Evolutionary conservation across 2,329 filamentous ascomycete genomes (phyloP), one percentile per base, ranked within the genome.

Genomic region (Hansfordia pulvinata): DNA sequence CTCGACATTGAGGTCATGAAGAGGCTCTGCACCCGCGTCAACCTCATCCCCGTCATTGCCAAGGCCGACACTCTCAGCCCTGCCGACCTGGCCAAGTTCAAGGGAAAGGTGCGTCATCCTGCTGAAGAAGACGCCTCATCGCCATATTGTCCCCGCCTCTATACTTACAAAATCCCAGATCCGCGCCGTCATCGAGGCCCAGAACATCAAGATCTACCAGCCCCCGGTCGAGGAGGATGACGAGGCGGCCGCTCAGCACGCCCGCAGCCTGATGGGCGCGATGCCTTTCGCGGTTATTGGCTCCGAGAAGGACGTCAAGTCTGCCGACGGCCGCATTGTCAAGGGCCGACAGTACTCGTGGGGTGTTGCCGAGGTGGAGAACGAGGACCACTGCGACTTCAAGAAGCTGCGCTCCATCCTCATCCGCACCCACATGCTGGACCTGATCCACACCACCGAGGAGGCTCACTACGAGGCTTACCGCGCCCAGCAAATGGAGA

Each of bases 1-100:
- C 71, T 98, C 37, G 90, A 98, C 54, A 98, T 98, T 47, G 90
- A 98, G 66, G 90, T 98, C 35, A 98, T 98, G 90, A 98, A 96
- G 76, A 80, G 90, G 52, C 73, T 98, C 38, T 93, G 84, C 69
- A 90, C 90, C 32, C 82, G 90, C 52, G 90, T 98, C 56, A 98
- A 98, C 64, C 61, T 98, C 53, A 98, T 98, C 39, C 90, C 90
- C 38, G 90, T 98, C 44, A 82, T 98, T 49, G 90, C 92, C 50
- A 98, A 98, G 75, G 90, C 90, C 36, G 90, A 98, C 55, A 98
- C 90, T 15, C 69, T 98, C 47, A 96, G 86, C 62, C 88, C 88
- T 31, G 69, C 73, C 39, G 90, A 98, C 53, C 67, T 98, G 42
- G 73, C 78, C 52, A 83, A 77, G 50, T 98, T 93, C 74, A 98